These are phyloP conservation scores for Euphorbia peplus DNA, from an alignment of 345 rosid genomes.

Conservation along the genomic window DNA sequence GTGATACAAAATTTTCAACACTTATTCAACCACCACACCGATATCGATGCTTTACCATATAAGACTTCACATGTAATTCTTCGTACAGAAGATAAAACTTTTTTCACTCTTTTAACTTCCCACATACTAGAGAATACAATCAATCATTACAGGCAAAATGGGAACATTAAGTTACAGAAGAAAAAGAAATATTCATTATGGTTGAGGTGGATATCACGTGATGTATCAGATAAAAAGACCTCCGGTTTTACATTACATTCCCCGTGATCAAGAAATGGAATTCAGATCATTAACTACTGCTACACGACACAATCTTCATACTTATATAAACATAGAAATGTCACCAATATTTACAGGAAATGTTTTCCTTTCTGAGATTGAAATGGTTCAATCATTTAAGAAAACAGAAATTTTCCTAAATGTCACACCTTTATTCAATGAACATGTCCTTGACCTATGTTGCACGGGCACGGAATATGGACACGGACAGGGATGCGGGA, in stretches of 20 bases:
- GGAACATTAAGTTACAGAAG: not conserved
- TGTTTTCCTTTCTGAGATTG: not conserved
- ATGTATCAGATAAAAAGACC: not conserved
- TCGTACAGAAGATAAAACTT: slow-evolving; percentile 7
- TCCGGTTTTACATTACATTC: not conserved
- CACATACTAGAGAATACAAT: not conserved
- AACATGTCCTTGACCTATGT: too few relatives aligned
- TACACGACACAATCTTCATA: not conserved
- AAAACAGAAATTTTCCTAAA: not conserved
- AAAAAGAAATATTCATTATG: not conserved
- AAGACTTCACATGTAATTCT: slow-evolving; percentile 3
- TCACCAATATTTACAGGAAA: not conserved
- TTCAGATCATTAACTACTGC: not conserved
- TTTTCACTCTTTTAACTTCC: not conserved
- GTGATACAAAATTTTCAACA: slow-evolving; percentile 13
- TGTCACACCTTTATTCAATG: not conserved
- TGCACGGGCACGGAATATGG: too few relatives aligned
- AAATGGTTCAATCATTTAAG: not conserved
- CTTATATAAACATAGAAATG: slow-evolving; percentile 1
- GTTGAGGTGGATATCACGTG: slow-evolving; percentile 1
- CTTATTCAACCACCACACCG: slow-evolving; percentile 20
- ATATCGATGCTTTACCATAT: slow-evolving; percentile 21
- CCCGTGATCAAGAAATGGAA: not conserved
- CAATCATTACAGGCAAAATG: not conserved
- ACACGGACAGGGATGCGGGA: too few relatives aligned